Conservation (phyloP, 345 rosid species). For the Cardamine resedifolia region DNA sequence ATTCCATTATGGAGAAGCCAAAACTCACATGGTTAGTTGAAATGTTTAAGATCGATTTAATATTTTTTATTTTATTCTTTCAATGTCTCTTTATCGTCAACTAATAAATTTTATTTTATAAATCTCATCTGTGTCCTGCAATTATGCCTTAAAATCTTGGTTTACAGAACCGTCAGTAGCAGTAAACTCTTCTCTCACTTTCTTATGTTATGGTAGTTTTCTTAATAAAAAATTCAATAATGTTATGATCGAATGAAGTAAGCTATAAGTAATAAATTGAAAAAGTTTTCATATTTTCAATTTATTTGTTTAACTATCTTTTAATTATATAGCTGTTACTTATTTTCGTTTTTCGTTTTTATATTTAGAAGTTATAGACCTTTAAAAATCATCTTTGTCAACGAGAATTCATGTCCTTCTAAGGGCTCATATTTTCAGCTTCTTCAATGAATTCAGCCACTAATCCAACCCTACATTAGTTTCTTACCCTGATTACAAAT, state of each 20-base stretch:
- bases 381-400: too few relatives aligned
- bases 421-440: too few relatives aligned
- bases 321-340: too few relatives aligned
- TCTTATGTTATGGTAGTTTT: neutral
- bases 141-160: constrained; percentile 31
- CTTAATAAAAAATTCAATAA: neutral
- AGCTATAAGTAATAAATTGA: too few relatives aligned
- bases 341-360: too few relatives aligned
- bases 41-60: constrained; percentile 11
- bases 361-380: too few relatives aligned
- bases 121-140: constrained; percentile 17
- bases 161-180: neutral
- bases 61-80: constrained; percentile 2
- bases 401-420: too few relatives aligned
- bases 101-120: neutral
- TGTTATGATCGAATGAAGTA: neutral
- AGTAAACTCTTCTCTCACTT: neutral
- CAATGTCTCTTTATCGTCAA: constrained; percentile 27
- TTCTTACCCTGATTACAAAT: too few relatives aligned
- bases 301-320: too few relatives aligned
- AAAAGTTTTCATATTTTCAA: too few relatives aligned
- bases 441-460: too few relatives aligned
- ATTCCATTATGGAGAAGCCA: constrained; percentile 37
- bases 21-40: constrained; percentile 39
- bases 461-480: too few relatives aligned